Evolutionary conservation across 768 basidiomycete species (phyloP).

Genomic region (Pseudohyphozyma bogoriensis): DNA sequence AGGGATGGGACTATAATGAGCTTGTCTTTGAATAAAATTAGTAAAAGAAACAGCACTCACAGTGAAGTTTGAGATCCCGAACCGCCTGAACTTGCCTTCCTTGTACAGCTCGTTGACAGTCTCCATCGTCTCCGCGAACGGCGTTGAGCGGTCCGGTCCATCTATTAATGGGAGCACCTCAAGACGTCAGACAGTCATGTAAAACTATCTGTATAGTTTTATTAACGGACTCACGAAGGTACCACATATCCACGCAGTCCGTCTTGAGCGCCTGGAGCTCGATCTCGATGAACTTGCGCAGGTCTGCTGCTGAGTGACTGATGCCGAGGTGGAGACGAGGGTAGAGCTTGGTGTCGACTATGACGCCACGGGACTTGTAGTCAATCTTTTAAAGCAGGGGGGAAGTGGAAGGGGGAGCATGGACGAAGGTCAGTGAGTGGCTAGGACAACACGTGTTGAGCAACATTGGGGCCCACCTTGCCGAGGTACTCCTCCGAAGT

Average conservation of each 20-base stretch:
- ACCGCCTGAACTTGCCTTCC: slow-evolving; percentile 46
- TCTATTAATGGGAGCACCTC: slow-evolving; percentile 17
- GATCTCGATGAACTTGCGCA: slow-evolving; percentile 39
- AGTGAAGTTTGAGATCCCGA: slow-evolving; percentile 25
- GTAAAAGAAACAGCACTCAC: no score
- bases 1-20: no score
- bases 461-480: slow-evolving; percentile 37
- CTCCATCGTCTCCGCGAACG: slow-evolving; percentile 45
- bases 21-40: no score
- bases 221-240: slow-evolving; percentile 43
- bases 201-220: background rate
- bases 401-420: no score
- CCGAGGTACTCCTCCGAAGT: slow-evolving; percentile 43
- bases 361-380: slow-evolving; percentile 47
- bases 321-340: slow-evolving; percentile 36
- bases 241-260: slow-evolving; percentile 46
- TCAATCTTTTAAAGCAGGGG: no score
- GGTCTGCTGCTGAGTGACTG: slow-evolving; percentile 31
- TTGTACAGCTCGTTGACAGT: slow-evolving; percentile 47
- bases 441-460: slow-evolving; percentile 26
- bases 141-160: slow-evolving; percentile 41
- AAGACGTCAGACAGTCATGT: background rate
- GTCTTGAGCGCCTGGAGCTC: slow-evolving; percentile 46
- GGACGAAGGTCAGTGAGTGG: background rate
- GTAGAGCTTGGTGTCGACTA: slow-evolving; percentile 55